Evolutionary conservation across 495 filamentous ascomycete genomes (phyloP).

Genomic region (Aeminium ludgeri): DNA sequence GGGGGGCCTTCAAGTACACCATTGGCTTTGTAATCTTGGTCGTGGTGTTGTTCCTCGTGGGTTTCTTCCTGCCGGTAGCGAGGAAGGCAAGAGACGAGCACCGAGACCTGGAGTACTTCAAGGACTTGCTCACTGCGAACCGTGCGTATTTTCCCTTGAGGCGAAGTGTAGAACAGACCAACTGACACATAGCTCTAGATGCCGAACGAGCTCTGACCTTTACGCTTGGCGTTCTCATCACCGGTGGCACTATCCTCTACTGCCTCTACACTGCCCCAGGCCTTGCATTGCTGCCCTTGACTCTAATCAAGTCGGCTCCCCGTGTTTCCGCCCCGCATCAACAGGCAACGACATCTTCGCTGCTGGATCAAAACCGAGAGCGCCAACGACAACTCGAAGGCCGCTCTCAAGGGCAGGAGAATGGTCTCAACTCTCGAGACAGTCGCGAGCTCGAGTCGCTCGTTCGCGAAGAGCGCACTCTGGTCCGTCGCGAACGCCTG

Average conservation of each 20-base stretch:
- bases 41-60: conserved; percentile 71
- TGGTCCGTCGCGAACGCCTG: conserved; percentile 75
- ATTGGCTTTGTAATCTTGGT: conserved; percentile 63
- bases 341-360: conserved; percentile 55
- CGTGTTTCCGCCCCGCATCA: conserved; percentile 60
- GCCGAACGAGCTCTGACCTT: conserved; percentile 88
- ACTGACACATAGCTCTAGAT: conserved; percentile 31
- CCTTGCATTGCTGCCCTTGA: conserved; percentile 72
- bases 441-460: conserved; percentile 75
- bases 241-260: conserved; percentile 70
- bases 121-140: conserved; percentile 62
- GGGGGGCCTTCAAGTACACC: conserved; percentile 81
- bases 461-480: conserved; percentile 74
- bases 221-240: conserved; percentile 66
- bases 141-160: conserved; percentile 32
- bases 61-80: conserved; percentile 78
- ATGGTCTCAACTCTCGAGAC: conserved; percentile 64
- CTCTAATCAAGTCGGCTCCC: conserved; percentile 78
- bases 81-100: conserved; percentile 33
- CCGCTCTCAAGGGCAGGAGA: conserved; percentile 60
- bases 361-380: conserved; percentile 73
- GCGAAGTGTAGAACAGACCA: background rate
- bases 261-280: conserved; percentile 76
- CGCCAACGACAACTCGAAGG: conserved; percentile 79
- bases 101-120: conserved; percentile 79